These are phyloP conservation scores for Sistotremastrum suecicum DNA, from an alignment of 768 basidiomycete species.

Conservation along the genomic window DNA sequence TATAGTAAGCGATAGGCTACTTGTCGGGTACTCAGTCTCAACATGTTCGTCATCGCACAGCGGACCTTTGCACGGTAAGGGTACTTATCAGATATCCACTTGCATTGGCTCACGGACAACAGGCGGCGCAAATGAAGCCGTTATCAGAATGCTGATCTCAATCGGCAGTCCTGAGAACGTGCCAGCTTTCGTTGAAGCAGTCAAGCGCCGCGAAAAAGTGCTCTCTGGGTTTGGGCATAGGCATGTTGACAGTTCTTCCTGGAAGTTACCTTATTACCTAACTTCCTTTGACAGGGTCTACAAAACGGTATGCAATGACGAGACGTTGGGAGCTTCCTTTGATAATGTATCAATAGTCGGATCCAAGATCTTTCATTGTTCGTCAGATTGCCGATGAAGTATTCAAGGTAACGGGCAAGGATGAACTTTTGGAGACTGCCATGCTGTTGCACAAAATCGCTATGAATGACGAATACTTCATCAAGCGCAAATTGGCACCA, in stretches of 20 bases:
- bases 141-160: conserved; percentile 84
- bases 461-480: conserved; percentile 84
- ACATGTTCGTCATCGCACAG: conserved; percentile 18
- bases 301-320: conserved; percentile 39
- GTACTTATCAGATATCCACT: conserved; percentile 2
- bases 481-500: conserved; percentile 65
- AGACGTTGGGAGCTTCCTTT: not conserved
- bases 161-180: conserved; percentile 84
- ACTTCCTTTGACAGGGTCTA: conserved; percentile 36
- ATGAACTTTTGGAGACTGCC: conserved; percentile 76
- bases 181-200: conserved; percentile 71
- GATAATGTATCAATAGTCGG: conserved; percentile 36
- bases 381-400: conserved; percentile 84
- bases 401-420: conserved; percentile 78
- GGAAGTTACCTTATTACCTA: conserved; percentile 9
- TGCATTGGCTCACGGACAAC: conserved; percentile 3
- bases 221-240: conserved; percentile 86
- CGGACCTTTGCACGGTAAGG: conserved; percentile 54
- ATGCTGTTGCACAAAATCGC: conserved; percentile 82
- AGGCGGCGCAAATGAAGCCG: conserved; percentile 88
- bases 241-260: conserved; percentile 13
- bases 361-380: conserved; percentile 84
- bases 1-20: conserved; percentile 55
- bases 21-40: not conserved
- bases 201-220: conserved; percentile 80